phyloP scores from a whole-genome alignment of 2,329 filamentous ascomycete genomes.

The Apiospora malaysiana region DNA sequence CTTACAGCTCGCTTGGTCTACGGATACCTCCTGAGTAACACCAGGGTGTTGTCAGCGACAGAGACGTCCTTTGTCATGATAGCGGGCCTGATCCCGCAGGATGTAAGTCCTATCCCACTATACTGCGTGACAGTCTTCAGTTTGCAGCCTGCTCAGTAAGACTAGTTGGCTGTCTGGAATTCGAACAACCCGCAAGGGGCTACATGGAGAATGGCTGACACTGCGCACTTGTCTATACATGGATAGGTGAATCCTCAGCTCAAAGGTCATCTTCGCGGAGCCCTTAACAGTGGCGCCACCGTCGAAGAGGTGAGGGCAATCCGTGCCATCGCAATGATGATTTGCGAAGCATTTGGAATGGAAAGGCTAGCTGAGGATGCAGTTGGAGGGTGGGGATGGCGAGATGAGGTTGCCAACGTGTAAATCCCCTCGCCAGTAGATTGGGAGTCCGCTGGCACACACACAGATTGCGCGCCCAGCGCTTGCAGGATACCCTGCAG shows the following conservation, averaged over 20 bases:
- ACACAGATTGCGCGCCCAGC: background rate
- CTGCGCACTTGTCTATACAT: background rate
- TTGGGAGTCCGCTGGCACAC: background rate
- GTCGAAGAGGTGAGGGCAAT: conserved; percentile 56
- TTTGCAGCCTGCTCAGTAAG: background rate
- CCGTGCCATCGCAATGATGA: conserved; percentile 49
- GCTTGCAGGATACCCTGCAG: background rate
- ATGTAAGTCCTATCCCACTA: conserved; percentile 43
- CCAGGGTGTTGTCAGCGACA: conserved; percentile 47
- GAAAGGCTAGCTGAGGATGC: conserved; percentile 40
- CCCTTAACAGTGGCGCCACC: conserved; percentile 55
- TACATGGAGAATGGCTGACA: conserved; percentile 4
- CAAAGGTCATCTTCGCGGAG: conserved; percentile 58
- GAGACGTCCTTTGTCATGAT: conserved; percentile 60
- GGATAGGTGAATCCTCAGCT: conserved; percentile 56
- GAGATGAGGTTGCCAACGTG: conserved; percentile 49
- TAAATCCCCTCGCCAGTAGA: conserved; percentile 30
- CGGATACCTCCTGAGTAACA: conserved; percentile 55
- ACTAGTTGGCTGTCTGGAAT: background rate
- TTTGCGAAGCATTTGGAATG: conserved; percentile 56
- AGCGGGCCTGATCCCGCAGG: conserved; percentile 56
- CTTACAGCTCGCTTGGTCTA: conserved; percentile 55
- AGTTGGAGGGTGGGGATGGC: conserved; percentile 53
- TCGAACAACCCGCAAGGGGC: conserved; percentile 1
- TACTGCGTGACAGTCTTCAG: background rate